Evolutionary conservation across 805 yeast species (phyloP).

Genomic region (Nakazawaea sp.): DNA sequence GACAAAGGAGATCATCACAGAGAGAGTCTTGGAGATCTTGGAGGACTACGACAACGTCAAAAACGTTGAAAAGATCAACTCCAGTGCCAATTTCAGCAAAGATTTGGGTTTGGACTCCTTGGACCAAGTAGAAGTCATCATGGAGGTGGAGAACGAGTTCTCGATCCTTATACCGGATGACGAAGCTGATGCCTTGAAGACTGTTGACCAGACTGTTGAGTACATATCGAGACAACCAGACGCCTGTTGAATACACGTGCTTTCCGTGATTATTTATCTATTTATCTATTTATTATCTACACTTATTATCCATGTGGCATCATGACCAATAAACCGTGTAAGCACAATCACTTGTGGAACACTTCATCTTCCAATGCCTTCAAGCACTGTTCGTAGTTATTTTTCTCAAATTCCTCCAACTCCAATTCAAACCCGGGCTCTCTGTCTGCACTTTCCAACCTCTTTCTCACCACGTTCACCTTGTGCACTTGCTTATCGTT

Average conservation of each 20-base stretch:
- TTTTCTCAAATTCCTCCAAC: slow-evolving; percentile 28
- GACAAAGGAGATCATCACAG: slow-evolving; percentile 55
- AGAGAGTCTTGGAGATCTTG: slow-evolving; percentile 55
- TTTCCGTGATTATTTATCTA: not conserved
- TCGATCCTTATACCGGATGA: slow-evolving; percentile 83
- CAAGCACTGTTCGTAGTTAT: slow-evolving; percentile 37
- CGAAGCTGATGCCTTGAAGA: slow-evolving; percentile 88
- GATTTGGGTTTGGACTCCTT: slow-evolving; percentile 68
- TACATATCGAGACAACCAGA: slow-evolving; percentile 68
- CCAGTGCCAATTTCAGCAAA: slow-evolving; percentile 48
- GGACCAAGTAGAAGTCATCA: slow-evolving; percentile 65
- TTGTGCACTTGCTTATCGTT: slow-evolving; percentile 27
- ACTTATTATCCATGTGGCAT: not conserved
- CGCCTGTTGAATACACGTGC: slow-evolving; percentile 21
- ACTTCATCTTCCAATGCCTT: slow-evolving; percentile 36
- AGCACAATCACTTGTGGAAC: too few relatives aligned
- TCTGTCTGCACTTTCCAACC: slow-evolving; percentile 1
- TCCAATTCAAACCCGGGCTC: slow-evolving; percentile 21
- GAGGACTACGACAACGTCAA: slow-evolving; percentile 59
- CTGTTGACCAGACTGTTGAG: slow-evolving; percentile 89
- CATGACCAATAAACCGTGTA: too few relatives aligned
- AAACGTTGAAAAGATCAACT: slow-evolving; percentile 23
- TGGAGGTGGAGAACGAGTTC: slow-evolving; percentile 68
- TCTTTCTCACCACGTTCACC: slow-evolving; percentile 21
- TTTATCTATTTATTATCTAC: slow-evolving; percentile 1